phyloP scores from a whole-genome alignment of 805 yeast species.

The Clavispora carvajalis region DNA sequence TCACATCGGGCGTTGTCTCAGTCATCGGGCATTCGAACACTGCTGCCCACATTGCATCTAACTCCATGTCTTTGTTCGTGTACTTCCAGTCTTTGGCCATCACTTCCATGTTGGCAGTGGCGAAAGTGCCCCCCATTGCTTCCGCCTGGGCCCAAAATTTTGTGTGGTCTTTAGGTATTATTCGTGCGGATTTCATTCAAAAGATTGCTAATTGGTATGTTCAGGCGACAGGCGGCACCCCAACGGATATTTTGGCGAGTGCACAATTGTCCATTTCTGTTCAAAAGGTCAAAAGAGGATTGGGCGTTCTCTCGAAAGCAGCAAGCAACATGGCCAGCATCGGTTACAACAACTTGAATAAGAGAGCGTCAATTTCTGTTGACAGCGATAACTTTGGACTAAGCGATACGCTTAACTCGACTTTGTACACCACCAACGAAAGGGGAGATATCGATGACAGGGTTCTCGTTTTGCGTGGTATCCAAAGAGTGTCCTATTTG shows the following conservation, averaged over 20 bases:
- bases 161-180: conserved; percentile 93
- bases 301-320: conserved; percentile 10
- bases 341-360: conserved; percentile 13
- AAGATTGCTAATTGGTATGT: conserved; percentile 87
- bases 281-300: conserved; percentile 40
- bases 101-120: conserved; percentile 92
- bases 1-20: conserved; percentile 83
- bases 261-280: conserved; percentile 74
- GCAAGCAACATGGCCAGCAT: conserved; percentile 10
- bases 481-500: conserved; percentile 82
- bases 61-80: conserved; percentile 84
- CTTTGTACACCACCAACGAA: conserved; percentile 68
- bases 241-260: conserved; percentile 70
- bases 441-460: conserved; percentile 53
- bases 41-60: conserved; percentile 96
- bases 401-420: conserved; percentile 36
- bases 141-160: conserved; percentile 98
- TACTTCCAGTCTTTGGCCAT: conserved; percentile 93
- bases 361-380: conserved; percentile 30
- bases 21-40: conserved; percentile 86
- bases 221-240: conserved; percentile 87
- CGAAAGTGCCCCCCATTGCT: conserved; percentile 91
- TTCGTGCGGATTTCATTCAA: conserved; percentile 72
- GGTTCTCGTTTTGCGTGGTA: conserved; percentile 81
- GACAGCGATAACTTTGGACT: conserved; percentile 44